Evolutionary conservation across 345 rosid genomes (phyloP), one percentile per base, ranked within the genome.

Genomic region (Salix exigua): DNA sequence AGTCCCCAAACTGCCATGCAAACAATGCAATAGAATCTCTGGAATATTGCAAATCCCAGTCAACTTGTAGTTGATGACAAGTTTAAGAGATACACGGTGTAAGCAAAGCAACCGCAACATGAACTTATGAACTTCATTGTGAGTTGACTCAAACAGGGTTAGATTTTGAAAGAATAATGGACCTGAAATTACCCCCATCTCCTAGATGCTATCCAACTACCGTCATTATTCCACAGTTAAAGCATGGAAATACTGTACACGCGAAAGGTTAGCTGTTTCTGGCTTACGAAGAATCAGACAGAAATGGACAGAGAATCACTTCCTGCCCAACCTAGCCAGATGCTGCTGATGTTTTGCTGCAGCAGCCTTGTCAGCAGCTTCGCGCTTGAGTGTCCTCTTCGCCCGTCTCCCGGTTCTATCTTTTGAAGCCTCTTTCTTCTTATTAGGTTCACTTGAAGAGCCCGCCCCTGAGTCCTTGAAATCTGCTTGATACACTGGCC

Each of bases 311-410:
- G 19, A 7, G 28, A 38, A 46, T 81, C 81, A 81, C 60, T 81
- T 74, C 60, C 81, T 30, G 53, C 84, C 84, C 50, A 77, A 19
- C 81, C 84, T 81, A 7, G 30, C 78, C 80, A 81, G 55, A 70
- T 65, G 82, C 77, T 74, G 85, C 55, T 78, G 80, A 69, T 86
- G 88, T 80, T 88, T 84, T 2, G 68, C 85, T 16, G 96, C 98
- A 21, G 89, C 91, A 19, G 89, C 96, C 89, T 90, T 91, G 83
- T 93, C 87, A 23, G 97, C 96, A 55, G 99, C 99, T 82, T 93
- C 98, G 28, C 92, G 97, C 87, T 93, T 95, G 60, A 90, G 88
- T 1, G 96, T 87, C 82, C 99, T 86, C 88, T 89, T 93, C 1
- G 99, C 99, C 53, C 99, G 90, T 70, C 97, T 82, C 5, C 99